Conservation (phyloP, 768 basidiomycete species). For the Lactarius tabidus region DNA sequence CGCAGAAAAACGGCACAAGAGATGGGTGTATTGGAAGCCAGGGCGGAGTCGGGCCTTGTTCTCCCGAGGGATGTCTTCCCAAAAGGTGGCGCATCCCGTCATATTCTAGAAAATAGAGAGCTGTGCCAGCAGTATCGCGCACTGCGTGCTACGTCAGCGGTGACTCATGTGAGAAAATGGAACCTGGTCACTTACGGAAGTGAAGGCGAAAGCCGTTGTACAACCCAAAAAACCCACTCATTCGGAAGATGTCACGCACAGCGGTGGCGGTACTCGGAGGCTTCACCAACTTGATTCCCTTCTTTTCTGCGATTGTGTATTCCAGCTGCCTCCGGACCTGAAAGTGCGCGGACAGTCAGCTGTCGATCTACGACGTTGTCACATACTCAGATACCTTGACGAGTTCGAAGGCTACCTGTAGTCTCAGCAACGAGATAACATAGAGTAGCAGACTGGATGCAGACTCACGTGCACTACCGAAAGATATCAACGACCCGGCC, state of each 20-base stretch:
- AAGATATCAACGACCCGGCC: constrained; percentile 84
- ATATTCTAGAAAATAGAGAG: constrained; percentile 91
- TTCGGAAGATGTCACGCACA: constrained; percentile 70
- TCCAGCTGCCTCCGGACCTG: constrained; percentile 90
- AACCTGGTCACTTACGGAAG: constrained; percentile 50
- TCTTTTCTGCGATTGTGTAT: constrained; percentile 81
- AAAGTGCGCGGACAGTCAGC: not conserved
- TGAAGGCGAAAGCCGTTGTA: constrained; percentile 88
- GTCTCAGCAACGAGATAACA: constrained; percentile 21
- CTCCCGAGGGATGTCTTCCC: constrained; percentile 70
- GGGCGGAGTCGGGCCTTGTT: constrained; percentile 75
- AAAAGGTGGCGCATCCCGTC: constrained; percentile 86
- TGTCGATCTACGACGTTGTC: not conserved
- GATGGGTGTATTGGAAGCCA: constrained; percentile 82
- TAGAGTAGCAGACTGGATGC: not conserved
- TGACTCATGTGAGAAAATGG: not conserved
- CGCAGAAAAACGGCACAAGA: constrained; percentile 86
- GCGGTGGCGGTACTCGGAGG: constrained; percentile 78
- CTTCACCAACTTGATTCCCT: constrained; percentile 63
- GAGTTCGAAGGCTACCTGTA: constrained; percentile 74
- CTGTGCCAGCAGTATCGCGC: constrained; percentile 86
- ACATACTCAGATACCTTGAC: constrained; percentile 65
- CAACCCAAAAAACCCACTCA: constrained; percentile 59
- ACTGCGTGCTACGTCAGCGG: constrained; percentile 41
- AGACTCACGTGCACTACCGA: constrained; percentile 82